Percentiles rank a stretch among this genome's conserved stretches.
Conservation (phyloP, 768 basidiomycete genomes). For the Leccinum broughii region DNA sequence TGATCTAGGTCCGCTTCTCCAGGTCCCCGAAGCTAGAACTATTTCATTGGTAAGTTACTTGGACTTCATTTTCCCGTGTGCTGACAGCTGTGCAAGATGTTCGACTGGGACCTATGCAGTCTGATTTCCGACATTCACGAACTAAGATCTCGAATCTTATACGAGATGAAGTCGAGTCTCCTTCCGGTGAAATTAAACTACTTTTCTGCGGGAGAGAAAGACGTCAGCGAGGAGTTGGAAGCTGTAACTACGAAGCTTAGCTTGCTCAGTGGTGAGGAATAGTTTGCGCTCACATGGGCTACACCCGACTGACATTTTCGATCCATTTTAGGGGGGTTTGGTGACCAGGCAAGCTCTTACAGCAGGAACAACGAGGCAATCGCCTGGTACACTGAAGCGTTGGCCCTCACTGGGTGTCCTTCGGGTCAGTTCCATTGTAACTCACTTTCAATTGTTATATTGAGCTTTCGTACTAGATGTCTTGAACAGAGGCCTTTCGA, state of each 20-base stretch:
- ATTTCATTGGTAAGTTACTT: slow-evolving; percentile 8
- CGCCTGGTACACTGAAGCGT: slow-evolving; percentile 16
- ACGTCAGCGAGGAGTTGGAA: slow-evolving; percentile 11
- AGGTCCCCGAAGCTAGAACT: slow-evolving; percentile 1
- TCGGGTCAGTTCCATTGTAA: slow-evolving; percentile 1
- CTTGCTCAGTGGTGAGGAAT: slow-evolving; percentile 18
- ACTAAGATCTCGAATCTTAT: background rate
- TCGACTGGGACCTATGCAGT: slow-evolving; percentile 11
- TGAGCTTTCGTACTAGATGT: background rate
- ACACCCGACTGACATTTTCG: background rate
- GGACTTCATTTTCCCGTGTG: background rate
- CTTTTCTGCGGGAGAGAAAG: background rate
- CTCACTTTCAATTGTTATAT: background rate
- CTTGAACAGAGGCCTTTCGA: background rate
- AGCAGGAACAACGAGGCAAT: slow-evolving; percentile 5
- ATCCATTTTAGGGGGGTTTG: slow-evolving; percentile 11
- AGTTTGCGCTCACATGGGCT: background rate
- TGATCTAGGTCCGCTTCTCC: slow-evolving; percentile 1
- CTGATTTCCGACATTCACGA: slow-evolving; percentile 1
- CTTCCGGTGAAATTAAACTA: background rate
- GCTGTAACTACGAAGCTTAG: slow-evolving; percentile 4
- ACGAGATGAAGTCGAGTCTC: background rate
- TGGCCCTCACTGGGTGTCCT: slow-evolving; percentile 2
- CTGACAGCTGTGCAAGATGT: slow-evolving; percentile 12
- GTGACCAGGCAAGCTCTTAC: slow-evolving; percentile 7